Base-by-base conservation (phyloP, 805 yeast genomes). In the Aciculoconidium aculeatum region DNA sequence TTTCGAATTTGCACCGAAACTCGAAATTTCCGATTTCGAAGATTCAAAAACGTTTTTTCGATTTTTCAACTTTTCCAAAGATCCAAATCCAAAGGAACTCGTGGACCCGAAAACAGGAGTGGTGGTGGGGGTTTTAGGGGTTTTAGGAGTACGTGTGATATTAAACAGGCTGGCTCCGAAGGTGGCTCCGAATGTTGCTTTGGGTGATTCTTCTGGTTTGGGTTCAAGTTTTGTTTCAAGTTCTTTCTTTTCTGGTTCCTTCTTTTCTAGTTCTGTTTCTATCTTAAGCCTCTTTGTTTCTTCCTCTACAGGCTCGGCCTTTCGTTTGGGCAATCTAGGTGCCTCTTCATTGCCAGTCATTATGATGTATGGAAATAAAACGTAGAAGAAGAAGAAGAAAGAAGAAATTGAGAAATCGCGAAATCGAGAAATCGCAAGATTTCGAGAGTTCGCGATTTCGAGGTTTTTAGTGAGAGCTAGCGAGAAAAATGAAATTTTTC, bases 1-100 rank as follows among this genome's bases (percentile, higher is more conserved):
- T 23, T 55, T 57, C 10, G 75, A 55, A 18, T 58, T 55, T 3
- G 72, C 51, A 1, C 77, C 77, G 51, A 72, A 72, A 0, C 64
- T 17, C 6, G 40, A 19, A 4, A 30, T 10, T 12, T 24, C 32
- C 12, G 37, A 23, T 15, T 15, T 25, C 17, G 43, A 31, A 17
- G 41, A 28, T 10, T 51, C 60, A 33, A 55, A 56, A 1, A 55
- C 52, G 30, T 44, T 45, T 39, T 41, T 37, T 11, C 47, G 47
- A 12, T 39, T 43, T 24, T 50, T 53, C 32, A 51, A 24, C 15
- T 35, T 50, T 14, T 46, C 57, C 21, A 47, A 38, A 5, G 47
- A 37, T 40, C 40, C 47, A 11, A 52, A 45, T 6, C 67, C 68
- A 45, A 65, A 62, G 2, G 65, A 39, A n/a, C 59, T 53, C 8